Base-by-base conservation (phyloP, 495 filamentous ascomycete species). In the Hypoxylon subgilvum region DNA sequence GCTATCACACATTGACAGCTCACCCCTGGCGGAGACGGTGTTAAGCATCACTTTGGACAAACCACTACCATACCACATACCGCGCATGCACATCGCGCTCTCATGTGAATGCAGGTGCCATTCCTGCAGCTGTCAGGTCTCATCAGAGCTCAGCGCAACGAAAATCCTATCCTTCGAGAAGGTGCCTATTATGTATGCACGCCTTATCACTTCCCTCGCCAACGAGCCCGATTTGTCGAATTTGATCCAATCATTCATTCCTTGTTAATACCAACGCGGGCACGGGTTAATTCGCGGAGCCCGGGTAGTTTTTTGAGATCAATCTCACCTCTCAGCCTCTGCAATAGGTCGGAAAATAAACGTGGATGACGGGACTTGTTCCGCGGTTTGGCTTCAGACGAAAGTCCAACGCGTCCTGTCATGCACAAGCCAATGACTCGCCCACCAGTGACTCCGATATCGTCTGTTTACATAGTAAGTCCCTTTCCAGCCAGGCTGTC, bases 341-440 rank as follows among this genome's bases (percentile, higher is more conserved):
- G 42, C 35, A 46, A 25, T 63, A 50, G 28, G 19, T 63, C 60
- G 60, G 61, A 54, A 40, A 59, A 59, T 55, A 59, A 58, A 54
- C 27, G 49, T 40, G 54, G 54, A 50, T 52, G 47, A 48, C 49
- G 45, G 14, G n/a, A n/a, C n/a, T n/a, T 16, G 27, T 51, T 54
- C 45, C 50, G 38, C 44, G n/a, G n/a, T n/a, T 51, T 53, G 23
- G 43, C 25, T 54, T 55, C 36, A 59, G 31, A 44, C 36, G 27
- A 46, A 28, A 46, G 38, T 45, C 44, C 36, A 49, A 44, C 39
- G 32, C 51, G 56, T 56, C 35, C n/a, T 46, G 59, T 45, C 52
- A 57, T 31, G 6, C 36, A 16, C 27, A n/a, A 27, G 25, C 42
- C 28, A 52, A 51, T 35, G 13, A 8, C 8, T 8, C 8, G 8